Conservation (phyloP, 352 stramenopile species). For the Pythium angustatum region DNA sequence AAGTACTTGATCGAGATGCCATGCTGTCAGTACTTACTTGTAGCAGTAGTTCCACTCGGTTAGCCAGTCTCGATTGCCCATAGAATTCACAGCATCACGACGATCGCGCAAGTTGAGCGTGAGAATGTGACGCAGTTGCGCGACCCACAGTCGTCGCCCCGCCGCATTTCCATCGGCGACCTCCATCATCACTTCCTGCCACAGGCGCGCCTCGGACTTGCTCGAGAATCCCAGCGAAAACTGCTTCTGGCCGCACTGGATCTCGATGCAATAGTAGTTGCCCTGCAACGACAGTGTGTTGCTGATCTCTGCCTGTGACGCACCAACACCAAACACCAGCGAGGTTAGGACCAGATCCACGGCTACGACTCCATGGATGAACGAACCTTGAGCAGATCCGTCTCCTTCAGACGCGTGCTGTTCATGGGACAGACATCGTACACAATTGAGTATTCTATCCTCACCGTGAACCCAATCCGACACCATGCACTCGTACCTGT, state of each 20-base stretch:
- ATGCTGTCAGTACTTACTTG: conserved; percentile 13
- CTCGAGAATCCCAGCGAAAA: conserved; percentile 56
- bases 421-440: too few species aligned
- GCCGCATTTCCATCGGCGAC: conserved; percentile 73
- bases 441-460: too few species aligned
- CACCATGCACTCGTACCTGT: conserved; percentile 30
- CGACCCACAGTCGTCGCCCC: conserved; percentile 66
- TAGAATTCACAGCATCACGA: conserved; percentile 46
- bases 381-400: conserved; percentile 69
- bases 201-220: conserved; percentile 44
- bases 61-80: conserved; percentile 77
- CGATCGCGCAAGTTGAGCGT: conserved; percentile 54
- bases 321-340: neutral
- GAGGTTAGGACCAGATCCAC: neutral
- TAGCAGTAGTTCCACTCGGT: conserved; percentile 80
- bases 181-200: conserved; percentile 69
- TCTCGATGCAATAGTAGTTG: conserved; percentile 65
- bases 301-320: conserved; percentile 43
- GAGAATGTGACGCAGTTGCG: conserved; percentile 53
- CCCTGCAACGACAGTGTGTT: conserved; percentile 38
- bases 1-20: neutral
- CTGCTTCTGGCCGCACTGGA: conserved; percentile 43
- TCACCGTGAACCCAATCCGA: too few species aligned
- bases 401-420: conserved; percentile 57
- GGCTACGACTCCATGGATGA: neutral